Evolutionary conservation across 345 rosid genomes (phyloP), one percentile per base, ranked within the genome.

Genomic region (Ceriops zippeliana): DNA sequence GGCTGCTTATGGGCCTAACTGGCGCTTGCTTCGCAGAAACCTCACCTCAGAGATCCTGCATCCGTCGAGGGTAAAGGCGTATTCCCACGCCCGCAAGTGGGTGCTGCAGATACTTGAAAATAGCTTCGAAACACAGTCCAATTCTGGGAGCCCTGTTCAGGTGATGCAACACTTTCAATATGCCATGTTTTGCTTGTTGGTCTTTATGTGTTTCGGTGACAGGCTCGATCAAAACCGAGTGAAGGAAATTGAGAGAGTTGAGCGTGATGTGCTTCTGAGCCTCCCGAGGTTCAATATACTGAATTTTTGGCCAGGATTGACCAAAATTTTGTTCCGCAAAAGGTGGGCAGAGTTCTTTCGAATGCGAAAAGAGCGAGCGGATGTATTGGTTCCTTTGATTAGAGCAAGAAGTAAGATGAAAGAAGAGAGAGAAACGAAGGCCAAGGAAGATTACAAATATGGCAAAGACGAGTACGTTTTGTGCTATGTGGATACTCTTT

Each of bases 11-110:
- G 73, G 78, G 2, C 54, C 69, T 7, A 74, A 60, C 4, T 74
- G 78, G 78, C 73, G 78, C n/a, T 34, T 57, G 31, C 78, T 74
- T 32, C 78, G 73, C 30, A 68, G 78, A 20, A 74, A 74, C 22
- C 69, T 74, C 34, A 62, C 73, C 4, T 56, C 78, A 6, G 69
- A 69, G 28, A 74, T 74, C 38, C 69, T 74, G 19, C 73, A 74
- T 27, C 78, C 78, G 1, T 68, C 73, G 4, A 49, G 73, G 28
- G 69, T 68, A 1, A 69, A 63, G 30, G 38, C 70, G 0, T 74
- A 62, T n/a, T 63, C 64, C 8, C 68, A 56, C 17, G 73, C 73
- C 31, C 78, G 73, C 3, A 16, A 47, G 6, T 62, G 73, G 78
- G 65, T 68, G 22, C 13, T 63, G 52, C 51, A 60, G 24, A 42